Evolutionary conservation across 75 land plant species (phyloP).

Genomic region (Sequoiadendron giganteum): DNA sequence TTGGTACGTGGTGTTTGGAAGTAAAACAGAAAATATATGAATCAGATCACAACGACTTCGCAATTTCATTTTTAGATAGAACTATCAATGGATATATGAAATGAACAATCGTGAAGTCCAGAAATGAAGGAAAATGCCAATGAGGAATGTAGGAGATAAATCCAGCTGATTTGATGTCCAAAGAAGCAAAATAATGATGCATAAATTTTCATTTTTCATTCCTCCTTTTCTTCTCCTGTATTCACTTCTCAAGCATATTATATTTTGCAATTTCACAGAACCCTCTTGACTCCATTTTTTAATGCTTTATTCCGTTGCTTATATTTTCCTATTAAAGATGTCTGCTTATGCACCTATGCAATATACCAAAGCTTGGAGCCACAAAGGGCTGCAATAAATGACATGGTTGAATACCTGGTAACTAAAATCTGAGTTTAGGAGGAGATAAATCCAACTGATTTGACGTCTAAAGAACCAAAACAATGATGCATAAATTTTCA

Average conservation of each 20-base stretch:
- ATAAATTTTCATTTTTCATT: not conserved
- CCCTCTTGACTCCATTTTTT: not conserved
- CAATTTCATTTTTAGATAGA: not conserved
- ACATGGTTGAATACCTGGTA: not conserved
- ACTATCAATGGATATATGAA: not conserved
- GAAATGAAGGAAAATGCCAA: not conserved
- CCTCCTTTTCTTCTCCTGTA: not conserved
- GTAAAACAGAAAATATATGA: slow-evolving; percentile 3
- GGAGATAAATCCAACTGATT: not conserved
- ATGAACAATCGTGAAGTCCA: not conserved
- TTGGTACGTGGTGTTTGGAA: not conserved
- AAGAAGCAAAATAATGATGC: not conserved
- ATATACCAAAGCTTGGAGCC: not conserved
- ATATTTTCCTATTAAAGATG: not conserved
- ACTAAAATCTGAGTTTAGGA: not conserved
- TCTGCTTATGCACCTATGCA: not conserved
- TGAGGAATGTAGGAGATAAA: not conserved
- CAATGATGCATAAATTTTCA: not conserved
- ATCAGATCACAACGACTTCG: not conserved
- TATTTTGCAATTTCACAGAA: not conserved
- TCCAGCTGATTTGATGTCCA: not conserved
- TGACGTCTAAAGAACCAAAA: not conserved
- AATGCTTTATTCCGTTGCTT: not conserved
- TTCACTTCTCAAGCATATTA: not conserved
- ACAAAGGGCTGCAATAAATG: not conserved